These are phyloP conservation scores for Gautieria morchelliformis DNA, from an alignment of 768 basidiomycete species.

Conservation along the genomic window DNA sequence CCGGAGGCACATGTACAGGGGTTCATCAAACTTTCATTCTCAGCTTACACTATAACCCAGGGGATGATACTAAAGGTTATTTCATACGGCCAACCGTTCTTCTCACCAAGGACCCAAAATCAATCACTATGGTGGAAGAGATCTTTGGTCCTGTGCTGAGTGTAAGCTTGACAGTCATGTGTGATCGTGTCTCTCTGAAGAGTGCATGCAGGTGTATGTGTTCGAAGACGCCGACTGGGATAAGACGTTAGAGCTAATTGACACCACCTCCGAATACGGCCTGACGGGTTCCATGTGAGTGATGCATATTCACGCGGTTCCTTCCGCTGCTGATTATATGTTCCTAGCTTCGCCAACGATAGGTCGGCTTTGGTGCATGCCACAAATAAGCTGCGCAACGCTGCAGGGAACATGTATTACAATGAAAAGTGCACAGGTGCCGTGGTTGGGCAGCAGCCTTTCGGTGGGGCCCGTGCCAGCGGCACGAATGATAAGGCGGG, in stretches of 20 bases:
- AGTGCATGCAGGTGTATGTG: conserved; percentile 55
- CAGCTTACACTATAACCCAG: conserved; percentile 24
- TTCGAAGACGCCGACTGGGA: conserved; percentile 85
- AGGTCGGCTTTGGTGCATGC: conserved; percentile 73
- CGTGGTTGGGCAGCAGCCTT: conserved; percentile 97
- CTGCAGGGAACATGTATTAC: conserved; percentile 95
- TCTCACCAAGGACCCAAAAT: conserved; percentile 81
- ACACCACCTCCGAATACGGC: conserved; percentile 79
- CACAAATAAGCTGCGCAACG: conserved; percentile 75
- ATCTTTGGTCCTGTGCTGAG: conserved; percentile 96
- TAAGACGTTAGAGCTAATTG: conserved; percentile 77
- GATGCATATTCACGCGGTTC: conserved; percentile 10
- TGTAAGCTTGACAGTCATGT: conserved; percentile 28
- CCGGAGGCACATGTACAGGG: conserved; percentile 66
- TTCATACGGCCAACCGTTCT: conserved; percentile 94
- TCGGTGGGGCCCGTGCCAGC: conserved; percentile 86
- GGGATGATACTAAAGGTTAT: conserved; percentile 86
- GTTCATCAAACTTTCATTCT: not conserved
- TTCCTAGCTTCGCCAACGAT: conserved; percentile 66
- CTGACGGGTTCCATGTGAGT: conserved; percentile 90
- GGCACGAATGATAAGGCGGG: conserved; percentile 99
- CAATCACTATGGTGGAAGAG: conserved; percentile 86
- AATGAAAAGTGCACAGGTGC: conserved; percentile 98
- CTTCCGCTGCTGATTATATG: not conserved
- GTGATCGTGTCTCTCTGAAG: not conserved